Conservation (phyloP, 345 rosid species). For the Dimocarpus longan region DNA sequence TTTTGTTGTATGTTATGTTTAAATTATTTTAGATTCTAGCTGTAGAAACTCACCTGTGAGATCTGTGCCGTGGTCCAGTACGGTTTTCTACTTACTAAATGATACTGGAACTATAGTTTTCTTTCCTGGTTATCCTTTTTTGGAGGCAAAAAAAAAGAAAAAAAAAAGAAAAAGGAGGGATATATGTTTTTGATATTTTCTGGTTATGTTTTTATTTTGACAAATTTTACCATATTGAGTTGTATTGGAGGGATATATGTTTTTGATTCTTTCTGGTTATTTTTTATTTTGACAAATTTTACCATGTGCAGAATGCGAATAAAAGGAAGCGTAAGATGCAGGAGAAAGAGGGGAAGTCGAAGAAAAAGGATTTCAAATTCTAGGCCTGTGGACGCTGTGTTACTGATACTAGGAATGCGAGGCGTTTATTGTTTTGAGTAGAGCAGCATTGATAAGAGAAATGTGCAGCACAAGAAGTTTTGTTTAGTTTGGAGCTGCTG, state of each 20-base stretch:
- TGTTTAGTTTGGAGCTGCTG: neutral
- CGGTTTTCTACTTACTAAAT: too few species aligned
- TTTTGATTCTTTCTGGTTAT: neutral
- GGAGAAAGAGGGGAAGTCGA: slow-evolving; percentile 92
- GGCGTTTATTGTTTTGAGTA: neutral
- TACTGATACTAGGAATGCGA: neutral
- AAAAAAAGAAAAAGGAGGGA: too few species aligned
- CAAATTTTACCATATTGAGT: neutral
- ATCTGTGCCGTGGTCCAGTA: too few species aligned
- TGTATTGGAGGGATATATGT: neutral
- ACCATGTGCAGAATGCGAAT: slow-evolving; percentile 74
- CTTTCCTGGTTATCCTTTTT: too few species aligned
- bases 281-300: neutral
- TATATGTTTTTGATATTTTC: neutral
- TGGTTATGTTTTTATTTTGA: neutral
- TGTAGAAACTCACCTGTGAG: too few species aligned
- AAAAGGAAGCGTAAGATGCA: slow-evolving; percentile 91
- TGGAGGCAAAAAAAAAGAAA: neutral
- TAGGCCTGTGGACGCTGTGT: slow-evolving; percentile 10
- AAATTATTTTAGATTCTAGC: neutral
- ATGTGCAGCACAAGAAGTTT: neutral
- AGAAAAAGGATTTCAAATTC: slow-evolving; percentile 93
- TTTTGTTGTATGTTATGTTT: neutral
- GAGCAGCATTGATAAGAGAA: neutral
- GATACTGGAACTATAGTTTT: too few species aligned